These are phyloP conservation scores for Aspergillus sp. DNA, from an alignment of 2,329 filamentous ascomycete species.

Conservation along the genomic window DNA sequence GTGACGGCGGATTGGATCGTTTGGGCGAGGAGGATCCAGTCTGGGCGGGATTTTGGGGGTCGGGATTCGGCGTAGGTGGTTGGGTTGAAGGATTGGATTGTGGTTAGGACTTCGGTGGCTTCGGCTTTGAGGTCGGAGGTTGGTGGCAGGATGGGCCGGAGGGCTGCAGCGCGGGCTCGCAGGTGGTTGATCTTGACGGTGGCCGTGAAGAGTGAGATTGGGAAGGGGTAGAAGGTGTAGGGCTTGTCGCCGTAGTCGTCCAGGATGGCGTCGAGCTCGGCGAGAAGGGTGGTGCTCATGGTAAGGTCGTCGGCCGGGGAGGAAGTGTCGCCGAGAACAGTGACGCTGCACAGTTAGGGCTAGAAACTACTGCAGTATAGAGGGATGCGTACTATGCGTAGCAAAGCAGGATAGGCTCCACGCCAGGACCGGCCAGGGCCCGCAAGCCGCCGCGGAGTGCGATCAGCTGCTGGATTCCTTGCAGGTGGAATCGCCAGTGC, in stretches of 20 bases:
- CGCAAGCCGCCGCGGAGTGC: slow-evolving; percentile 34
- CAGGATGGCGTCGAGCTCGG: slow-evolving; percentile 26
- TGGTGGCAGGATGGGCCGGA: background rate
- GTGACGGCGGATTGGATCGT: slow-evolving; percentile 33
- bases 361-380: no score
- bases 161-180: slow-evolving; percentile 21
- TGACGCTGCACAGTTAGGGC: background rate
- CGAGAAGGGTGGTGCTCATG: slow-evolving; percentile 23
- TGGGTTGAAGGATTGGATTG: background rate
- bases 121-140: background rate
- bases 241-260: slow-evolving; percentile 18
- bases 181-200: slow-evolving; percentile 40
- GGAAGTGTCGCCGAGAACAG: slow-evolving; percentile 39
- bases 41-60: background rate
- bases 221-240: slow-evolving; percentile 30
- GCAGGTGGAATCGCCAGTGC: slow-evolving; percentile 38
- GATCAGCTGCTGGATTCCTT: slow-evolving; percentile 34
- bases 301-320: slow-evolving; percentile 34
- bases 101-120: background rate
- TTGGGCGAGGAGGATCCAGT: slow-evolving; percentile 23
- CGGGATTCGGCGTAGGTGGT: background rate
- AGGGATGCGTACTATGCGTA: background rate
- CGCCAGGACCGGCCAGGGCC: slow-evolving; percentile 10
- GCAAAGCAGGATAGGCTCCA: background rate
- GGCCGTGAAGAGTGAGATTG: slow-evolving; percentile 32